Conservation (phyloP, 2,329 filamentous ascomycete species). For the Massarina eburnea region DNA sequence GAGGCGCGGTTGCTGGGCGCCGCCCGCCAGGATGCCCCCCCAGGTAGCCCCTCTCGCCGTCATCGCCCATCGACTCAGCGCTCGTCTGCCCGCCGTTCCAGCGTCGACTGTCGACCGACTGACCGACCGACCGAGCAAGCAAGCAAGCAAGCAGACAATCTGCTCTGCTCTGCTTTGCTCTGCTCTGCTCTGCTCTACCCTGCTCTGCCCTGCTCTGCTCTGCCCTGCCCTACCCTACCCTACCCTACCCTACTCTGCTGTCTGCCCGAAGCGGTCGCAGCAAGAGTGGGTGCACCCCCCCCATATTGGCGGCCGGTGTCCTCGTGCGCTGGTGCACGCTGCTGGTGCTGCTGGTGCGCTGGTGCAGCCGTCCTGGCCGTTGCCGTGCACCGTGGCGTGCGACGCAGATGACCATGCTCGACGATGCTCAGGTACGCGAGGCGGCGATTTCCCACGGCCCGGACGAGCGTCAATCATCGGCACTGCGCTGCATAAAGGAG, state of each 20-base stretch:
- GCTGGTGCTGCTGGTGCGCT: background rate
- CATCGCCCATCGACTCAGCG: slow-evolving; percentile 16
- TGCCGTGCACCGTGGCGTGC: slow-evolving; percentile 34
- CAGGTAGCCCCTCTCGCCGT: slow-evolving; percentile 7
- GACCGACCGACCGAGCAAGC: too few relatives aligned
- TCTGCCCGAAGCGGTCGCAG: slow-evolving; percentile 5
- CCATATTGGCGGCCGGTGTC: slow-evolving; percentile 27
- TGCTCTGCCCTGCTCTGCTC: too few relatives aligned
- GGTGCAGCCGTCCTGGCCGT: slow-evolving; percentile 22
- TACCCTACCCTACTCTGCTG: background rate
- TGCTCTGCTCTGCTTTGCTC: too few relatives aligned
- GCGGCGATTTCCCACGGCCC: slow-evolving; percentile 27
- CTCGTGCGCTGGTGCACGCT: slow-evolving; percentile 27
- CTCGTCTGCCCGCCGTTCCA: slow-evolving; percentile 34
- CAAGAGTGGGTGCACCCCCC: slow-evolving; percentile 26
- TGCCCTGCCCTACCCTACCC: background rate
- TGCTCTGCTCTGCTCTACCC: too few relatives aligned
- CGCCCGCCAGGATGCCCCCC: background rate
- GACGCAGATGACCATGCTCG: slow-evolving; percentile 6
- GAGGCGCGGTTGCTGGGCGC: slow-evolving; percentile 14
- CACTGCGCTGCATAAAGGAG: slow-evolving; percentile 40
- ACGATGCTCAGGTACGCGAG: slow-evolving; percentile 36
- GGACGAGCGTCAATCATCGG: slow-evolving; percentile 26
- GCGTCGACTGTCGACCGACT: slow-evolving; percentile 12
- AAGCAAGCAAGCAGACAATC: too few relatives aligned